These are phyloP conservation scores for Globisporangium cystogenes DNA, from an alignment of 352 stramenopile species.

Conservation along the genomic window DNA sequence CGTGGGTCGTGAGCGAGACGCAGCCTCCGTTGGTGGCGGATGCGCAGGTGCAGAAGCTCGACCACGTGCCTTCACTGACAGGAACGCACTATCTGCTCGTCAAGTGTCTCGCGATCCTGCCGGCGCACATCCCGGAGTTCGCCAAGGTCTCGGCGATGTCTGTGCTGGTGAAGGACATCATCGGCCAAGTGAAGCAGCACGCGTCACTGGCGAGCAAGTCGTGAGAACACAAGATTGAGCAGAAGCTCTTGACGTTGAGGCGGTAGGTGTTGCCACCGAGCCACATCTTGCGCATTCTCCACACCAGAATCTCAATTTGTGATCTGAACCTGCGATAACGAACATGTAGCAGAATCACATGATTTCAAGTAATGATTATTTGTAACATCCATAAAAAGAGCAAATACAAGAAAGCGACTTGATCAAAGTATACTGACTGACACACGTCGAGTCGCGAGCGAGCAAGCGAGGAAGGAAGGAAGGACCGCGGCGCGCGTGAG, in stretches of 20 bases:
- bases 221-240: no score
- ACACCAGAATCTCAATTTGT: no score
- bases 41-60: constrained; percentile 51
- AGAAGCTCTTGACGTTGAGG: no score
- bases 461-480: neutral
- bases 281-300: no score
- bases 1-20: constrained; percentile 60
- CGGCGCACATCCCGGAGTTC: constrained; percentile 41
- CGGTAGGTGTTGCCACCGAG: neutral
- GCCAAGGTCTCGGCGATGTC: constrained; percentile 73
- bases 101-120: constrained; percentile 52
- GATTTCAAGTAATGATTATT: no score
- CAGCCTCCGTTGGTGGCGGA: constrained; percentile 53
- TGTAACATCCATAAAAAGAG: no score
- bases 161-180: constrained; percentile 77
- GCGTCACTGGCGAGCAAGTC: constrained; percentile 7
- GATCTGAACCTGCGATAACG: no score
- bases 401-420: no score
- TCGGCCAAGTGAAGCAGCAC: constrained; percentile 57
- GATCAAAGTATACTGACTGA: no score
- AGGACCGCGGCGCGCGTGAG: neutral
- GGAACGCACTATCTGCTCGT: constrained; percentile 68
- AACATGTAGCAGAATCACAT: no score
- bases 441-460: neutral
- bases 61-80: constrained; percentile 68